Evolutionary conservation across 1,284 basidiomycete genomes (phyloP).

Genomic region (Trametes pubescens): DNA sequence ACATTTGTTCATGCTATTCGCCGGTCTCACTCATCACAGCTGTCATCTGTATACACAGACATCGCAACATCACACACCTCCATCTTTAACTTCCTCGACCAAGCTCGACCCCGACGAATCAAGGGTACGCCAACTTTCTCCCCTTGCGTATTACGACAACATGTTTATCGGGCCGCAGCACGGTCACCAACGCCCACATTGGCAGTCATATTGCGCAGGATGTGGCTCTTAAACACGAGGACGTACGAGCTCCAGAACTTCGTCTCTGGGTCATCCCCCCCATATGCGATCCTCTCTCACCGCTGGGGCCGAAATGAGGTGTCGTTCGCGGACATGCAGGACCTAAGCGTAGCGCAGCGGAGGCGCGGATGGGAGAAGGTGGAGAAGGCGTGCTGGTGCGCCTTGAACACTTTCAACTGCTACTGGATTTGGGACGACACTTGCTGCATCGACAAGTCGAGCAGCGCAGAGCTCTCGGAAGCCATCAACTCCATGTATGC

Average conservation of each 20-base stretch:
- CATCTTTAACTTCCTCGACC: too few species aligned
- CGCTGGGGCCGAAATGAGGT: constrained; percentile 4
- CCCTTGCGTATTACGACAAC: too few species aligned
- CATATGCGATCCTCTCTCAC: constrained; percentile 13
- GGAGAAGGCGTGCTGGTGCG: background rate
- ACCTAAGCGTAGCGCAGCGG: background rate
- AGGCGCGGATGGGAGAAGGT: constrained; percentile 3
- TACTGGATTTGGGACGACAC: constrained; percentile 6
- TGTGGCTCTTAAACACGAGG: constrained; percentile 1
- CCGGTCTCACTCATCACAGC: too few species aligned
- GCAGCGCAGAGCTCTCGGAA: constrained; percentile 10
- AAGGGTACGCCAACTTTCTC: too few species aligned
- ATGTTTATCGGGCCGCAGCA: too few species aligned
- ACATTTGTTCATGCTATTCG: too few species aligned
- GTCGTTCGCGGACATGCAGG: constrained; percentile 1
- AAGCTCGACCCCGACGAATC: too few species aligned
- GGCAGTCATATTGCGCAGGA: background rate
- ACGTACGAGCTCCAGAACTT: background rate
- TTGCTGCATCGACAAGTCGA: constrained; percentile 9
- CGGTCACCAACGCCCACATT: too few species aligned
- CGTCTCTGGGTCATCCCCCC: background rate
- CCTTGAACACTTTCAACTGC: background rate
- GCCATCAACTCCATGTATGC: constrained; percentile 9
- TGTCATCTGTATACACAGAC: too few species aligned
- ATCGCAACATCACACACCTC: too few species aligned